These are phyloP conservation scores for Rhododendron henanense DNA, from an alignment of 148 eudicot genomes.

Conservation along the genomic window DNA sequence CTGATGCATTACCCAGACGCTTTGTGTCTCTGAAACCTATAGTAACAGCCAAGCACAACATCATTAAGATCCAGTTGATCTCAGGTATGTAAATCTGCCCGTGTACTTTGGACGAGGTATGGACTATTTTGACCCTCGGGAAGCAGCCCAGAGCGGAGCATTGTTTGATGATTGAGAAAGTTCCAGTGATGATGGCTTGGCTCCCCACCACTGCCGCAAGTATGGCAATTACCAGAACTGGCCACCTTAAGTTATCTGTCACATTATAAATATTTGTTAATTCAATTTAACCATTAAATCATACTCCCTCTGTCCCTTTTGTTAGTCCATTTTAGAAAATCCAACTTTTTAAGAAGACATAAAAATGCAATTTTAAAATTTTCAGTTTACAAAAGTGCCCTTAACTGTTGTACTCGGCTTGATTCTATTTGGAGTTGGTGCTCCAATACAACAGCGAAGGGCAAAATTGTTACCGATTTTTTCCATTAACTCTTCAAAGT, in stretches of 20 bases:
- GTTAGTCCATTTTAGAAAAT: neutral
- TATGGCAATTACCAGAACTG: slow-evolving; percentile 80
- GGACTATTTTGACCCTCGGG: slow-evolving; percentile 83
- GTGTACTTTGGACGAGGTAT: slow-evolving; percentile 80
- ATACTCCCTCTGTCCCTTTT: neutral
- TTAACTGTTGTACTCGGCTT: neutral
- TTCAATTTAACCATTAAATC: neutral
- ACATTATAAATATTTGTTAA: neutral
- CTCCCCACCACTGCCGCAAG: slow-evolving; percentile 97
- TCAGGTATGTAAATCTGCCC: slow-evolving; percentile 97
- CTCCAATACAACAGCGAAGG: neutral
- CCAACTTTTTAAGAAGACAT: neutral
- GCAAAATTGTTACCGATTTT: neutral
- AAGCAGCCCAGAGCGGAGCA: slow-evolving; percentile 91
- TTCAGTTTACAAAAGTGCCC: neutral
- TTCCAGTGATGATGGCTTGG: slow-evolving; percentile 96
- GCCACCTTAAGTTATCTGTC: slow-evolving; percentile 86
- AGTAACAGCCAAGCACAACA: slow-evolving; percentile 83
- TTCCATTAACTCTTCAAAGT: neutral
- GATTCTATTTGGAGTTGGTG: neutral
- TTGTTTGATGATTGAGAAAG: slow-evolving; percentile 94
- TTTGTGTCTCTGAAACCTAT: slow-evolving; percentile 90
- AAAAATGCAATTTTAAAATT: neutral
- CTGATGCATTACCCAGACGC: slow-evolving; percentile 92
- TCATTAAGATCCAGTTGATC: slow-evolving; percentile 89